Evolutionary conservation across 2,329 filamentous ascomycete genomes (phyloP), one percentile per base, ranked within the genome.

Genomic region (Anthostomella pinea): DNA sequence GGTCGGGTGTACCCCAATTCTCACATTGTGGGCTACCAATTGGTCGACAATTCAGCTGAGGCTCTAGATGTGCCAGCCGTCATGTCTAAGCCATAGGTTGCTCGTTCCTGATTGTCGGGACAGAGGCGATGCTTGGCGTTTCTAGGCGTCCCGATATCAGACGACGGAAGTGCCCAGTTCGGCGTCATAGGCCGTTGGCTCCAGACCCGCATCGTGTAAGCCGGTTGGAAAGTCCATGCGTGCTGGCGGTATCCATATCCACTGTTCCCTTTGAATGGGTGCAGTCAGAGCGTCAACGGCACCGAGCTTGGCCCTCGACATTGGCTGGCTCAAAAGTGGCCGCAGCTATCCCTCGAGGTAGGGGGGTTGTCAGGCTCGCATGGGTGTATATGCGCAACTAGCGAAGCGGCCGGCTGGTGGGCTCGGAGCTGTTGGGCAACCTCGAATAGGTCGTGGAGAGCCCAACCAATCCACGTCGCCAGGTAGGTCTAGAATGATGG

Each of bases 61-160:
- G 40, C 38, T 39, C 43, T 35, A 43, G 43, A 36, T 15, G 24
- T n/a, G 34, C 36, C 43, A 46, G 36, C 38, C 39, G 25, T 27
- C 25, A 27, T 15, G 13, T 13, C 25, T 15, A 27, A 27, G 25
- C 7, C 25, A 15, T 8, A 27, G 13, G 17, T 27, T 13, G 13
- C 25, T 27, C 7, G 25, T 27, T 27, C 25, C 25, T 27, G 25
- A 27, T 27, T 15, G 17, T 27, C 25, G 25, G 25, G 13, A 27
- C n/a, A 27, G 25, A 27, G 11, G 13, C 25, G 17, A 27, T 15
- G 25, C 25, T 27, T 27, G 13, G 25, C 25, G 8, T 27, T 15
- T 15, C 13, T 13, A 13, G 11, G 11, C 5, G 17, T 27, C 17
- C 13, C 25, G 3, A 27, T 13, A 8, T 15, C 25, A 27, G 25